Percentiles rank a stretch among this genome's conserved stretches.
phyloP scores from a whole-genome alignment of 2,329 filamentous ascomycete species.

The Neopestalotiopsis sp. region DNA sequence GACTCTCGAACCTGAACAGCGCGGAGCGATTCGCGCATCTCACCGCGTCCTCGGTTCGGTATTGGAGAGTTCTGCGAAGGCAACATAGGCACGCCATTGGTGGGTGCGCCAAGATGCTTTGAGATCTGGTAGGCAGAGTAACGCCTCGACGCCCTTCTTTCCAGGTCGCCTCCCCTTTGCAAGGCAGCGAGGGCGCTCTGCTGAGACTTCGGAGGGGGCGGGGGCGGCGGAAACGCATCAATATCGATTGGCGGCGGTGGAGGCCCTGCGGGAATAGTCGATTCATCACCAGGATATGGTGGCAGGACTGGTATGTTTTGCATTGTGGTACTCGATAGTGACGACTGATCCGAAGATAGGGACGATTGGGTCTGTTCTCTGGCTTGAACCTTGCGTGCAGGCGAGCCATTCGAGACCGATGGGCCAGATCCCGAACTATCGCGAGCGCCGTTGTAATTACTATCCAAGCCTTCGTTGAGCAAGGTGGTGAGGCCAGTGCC shows the following conservation, averaged over 20 bases:
- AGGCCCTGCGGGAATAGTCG: constrained; percentile 50
- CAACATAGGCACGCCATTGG: constrained; percentile 84
- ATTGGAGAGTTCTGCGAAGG: constrained; percentile 82
- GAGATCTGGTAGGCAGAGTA: constrained; percentile 98
- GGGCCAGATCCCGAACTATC: constrained; percentile 34
- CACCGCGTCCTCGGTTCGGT: constrained; percentile 80
- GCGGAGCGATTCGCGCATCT: constrained; percentile 83
- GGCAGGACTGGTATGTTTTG: constrained; percentile 78
- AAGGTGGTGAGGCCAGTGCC: constrained; percentile 62
- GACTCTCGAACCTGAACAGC: constrained; percentile 62
- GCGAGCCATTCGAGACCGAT: constrained; percentile 44
- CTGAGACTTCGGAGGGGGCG: constrained; percentile 80
- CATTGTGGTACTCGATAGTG: constrained; percentile 75
- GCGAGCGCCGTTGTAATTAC: constrained; percentile 50
- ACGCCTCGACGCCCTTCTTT: constrained; percentile 87
- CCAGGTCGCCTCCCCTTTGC: constrained; percentile 89
- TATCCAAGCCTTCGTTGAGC: constrained; percentile 64
- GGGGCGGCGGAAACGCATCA: constrained; percentile 74
- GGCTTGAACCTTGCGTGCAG: constrained; percentile 51
- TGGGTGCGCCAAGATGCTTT: constrained; percentile 83
- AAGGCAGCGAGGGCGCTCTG: constrained; percentile 90
- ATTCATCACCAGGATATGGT: constrained; percentile 70
- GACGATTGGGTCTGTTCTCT: constrained; percentile 60
- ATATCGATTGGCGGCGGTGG: constrained; percentile 57
- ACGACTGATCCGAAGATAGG: constrained; percentile 64